These are phyloP conservation scores for Hygrophorus russula DNA, from an alignment of 768 basidiomycete genomes.

Conservation along the genomic window DNA sequence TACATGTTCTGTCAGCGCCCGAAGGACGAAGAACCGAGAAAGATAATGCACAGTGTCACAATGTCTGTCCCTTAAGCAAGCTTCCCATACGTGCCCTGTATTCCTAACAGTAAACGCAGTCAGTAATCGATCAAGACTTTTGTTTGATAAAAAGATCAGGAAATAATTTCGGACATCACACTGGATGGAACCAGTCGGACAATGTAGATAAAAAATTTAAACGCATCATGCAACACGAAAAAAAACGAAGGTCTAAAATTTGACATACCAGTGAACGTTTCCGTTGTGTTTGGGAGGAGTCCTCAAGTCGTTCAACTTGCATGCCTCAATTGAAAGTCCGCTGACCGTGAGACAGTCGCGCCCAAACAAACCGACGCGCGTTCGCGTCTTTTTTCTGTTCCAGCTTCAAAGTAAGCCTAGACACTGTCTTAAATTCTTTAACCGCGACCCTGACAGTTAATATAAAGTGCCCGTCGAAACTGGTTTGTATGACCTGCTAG, in stretches of 20 bases:
- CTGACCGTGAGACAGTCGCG: too few relatives aligned
- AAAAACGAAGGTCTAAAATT: too few relatives aligned
- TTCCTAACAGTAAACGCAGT: constrained; percentile 2
- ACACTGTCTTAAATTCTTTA: background rate
- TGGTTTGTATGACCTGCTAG: constrained; percentile 81
- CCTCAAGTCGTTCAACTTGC: too few relatives aligned
- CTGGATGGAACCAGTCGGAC: constrained; percentile 52
- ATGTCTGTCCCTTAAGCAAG: too few relatives aligned
- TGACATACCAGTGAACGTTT: too few relatives aligned
- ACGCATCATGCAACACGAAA: constrained; percentile 41
- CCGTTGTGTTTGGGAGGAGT: too few relatives aligned
- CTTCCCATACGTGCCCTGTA: too few relatives aligned
- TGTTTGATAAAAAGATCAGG: constrained; percentile 17
- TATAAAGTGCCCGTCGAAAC: constrained; percentile 59
- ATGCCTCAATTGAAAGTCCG: too few relatives aligned
- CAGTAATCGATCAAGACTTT: background rate
- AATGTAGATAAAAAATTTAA: constrained; percentile 86
- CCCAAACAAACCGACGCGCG: background rate
- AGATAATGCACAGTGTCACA: background rate
- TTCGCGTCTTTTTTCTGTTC: background rate
- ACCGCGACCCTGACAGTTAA: background rate
- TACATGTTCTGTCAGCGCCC: constrained; percentile 11
- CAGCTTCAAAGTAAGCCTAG: background rate
- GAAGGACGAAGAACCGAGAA: background rate
- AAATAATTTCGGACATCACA: constrained; percentile 29